Base-by-base conservation (phyloP, 371 early-diverging fungal species). In the Blastocladiella emersonii region DNA sequence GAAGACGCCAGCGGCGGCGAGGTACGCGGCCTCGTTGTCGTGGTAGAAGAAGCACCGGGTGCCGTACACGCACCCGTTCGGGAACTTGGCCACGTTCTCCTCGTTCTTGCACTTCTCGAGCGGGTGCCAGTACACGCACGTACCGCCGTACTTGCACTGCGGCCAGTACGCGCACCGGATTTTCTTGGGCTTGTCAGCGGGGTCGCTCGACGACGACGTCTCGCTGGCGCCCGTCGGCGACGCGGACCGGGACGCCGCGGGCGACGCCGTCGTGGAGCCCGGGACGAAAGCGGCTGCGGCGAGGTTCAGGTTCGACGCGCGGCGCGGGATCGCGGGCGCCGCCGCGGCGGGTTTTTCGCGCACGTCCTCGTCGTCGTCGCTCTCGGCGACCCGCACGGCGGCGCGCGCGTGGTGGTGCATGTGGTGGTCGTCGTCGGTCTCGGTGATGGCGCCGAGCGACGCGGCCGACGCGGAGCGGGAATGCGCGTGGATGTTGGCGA, bases 11-110 rank as follows among this genome's bases (percentile, higher is more conserved):
- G 30, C 30, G 15, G 53, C 7, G 7, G 53, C 53, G 0, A 51
- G 53, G 30, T 30, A 51, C 15, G 8, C 59, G 41, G 32, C n/a
- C 15, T 59, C 59, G 15, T 15, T 10, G 35, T 37, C 59, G 43
- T 59, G 59, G 43, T 41, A 37, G 25, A 59, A 59, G 59, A 59
- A 59, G 59, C 59, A 59, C 21, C 44, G 37, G 27, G 59, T 59
- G 41, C 59, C 59, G 32, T 41, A 59, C 10, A 59, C 32, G 43
- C 59, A 59, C 21, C 59, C 44, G 53, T 51, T 51, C 53, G 53
- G 53, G 53, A 30, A 51, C 53, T 30, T 27, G 30, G 13, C 53
- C 30, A 12, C 10, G 53, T 51, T 51, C 7, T 51, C 30, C 32
- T 51, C 53, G 53, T 51, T 51, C 34, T 27, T 23, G 57, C 57